These are phyloP conservation scores for Cephaloascus fragrans DNA, from an alignment of 805 yeast species.

Conservation along the genomic window DNA sequence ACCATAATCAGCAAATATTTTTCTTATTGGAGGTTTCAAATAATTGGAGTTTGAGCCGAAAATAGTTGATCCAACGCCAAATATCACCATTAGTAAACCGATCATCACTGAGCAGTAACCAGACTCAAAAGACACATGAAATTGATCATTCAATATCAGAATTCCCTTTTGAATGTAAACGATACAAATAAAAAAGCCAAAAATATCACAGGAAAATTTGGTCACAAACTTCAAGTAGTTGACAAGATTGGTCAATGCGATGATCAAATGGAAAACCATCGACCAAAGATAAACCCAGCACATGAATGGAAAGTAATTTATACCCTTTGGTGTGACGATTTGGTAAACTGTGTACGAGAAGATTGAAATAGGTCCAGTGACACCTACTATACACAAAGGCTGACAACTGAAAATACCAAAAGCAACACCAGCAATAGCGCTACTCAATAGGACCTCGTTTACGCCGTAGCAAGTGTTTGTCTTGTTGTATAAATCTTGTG, in stretches of 20 bases:
- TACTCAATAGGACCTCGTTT: conserved; percentile 75
- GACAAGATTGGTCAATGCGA: conserved; percentile 65
- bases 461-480: conserved; percentile 84
- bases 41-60: conserved; percentile 57
- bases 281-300: conserved; percentile 94
- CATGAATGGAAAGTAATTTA: conserved; percentile 80
- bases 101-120: conserved; percentile 73
- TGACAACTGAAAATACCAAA: conserved; percentile 85
- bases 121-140: conserved; percentile 28
- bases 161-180: conserved; percentile 88
- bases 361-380: conserved; percentile 90
- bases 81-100: conserved; percentile 64
- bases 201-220: conserved; percentile 80
- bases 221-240: conserved; percentile 64
- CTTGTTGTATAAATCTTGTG: conserved; percentile 93
- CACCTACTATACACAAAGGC: conserved; percentile 93
- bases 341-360: conserved; percentile 87
- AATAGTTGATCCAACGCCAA: conserved; percentile 54
- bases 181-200: conserved; percentile 84
- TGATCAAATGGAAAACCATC: conserved; percentile 64
- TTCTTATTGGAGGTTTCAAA: conserved; percentile 50
- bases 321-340: conserved; percentile 43
- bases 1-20: conserved; percentile 76
- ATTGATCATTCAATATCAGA: conserved; percentile 69
- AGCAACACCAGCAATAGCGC: conserved; percentile 82